Base-by-base conservation (phyloP, 2,329 filamentous ascomycete genomes). In the Rhynchosporium secalis region DNA sequence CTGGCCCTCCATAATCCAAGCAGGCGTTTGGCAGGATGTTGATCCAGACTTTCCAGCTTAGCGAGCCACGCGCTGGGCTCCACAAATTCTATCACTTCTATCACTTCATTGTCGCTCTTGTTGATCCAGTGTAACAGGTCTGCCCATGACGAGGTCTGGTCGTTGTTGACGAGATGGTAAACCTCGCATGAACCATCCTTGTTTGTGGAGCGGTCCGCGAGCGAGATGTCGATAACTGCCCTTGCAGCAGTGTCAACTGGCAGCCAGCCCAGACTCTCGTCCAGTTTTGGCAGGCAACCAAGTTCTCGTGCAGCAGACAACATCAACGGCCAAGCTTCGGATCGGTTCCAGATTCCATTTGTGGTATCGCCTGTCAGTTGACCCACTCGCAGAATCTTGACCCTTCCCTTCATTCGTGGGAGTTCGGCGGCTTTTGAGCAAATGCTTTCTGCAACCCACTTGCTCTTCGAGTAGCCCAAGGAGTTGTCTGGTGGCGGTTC, bases 381-480 rank as follows among this genome's bases (percentile, higher is more conserved):
- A 3, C 80, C 80, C 36, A 71, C 64, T 31, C 66, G 57, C 0
- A 68, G 38, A 48, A 68, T 49, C 10, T 57, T 65, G 0, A 68
- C 41, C 28, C 46, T 58, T 48, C 62, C 62, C 12, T 54, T 59
- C 40, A 56, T 52, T 15, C 72, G 60, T 51, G 29, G 8, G n/a
- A 15, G 13, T 1, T 28, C 20, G 72, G 70, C 15, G 3, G 79
- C 79, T 5, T 74, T 68, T 0, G 75, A 67, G 65, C 82, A 85
- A 9, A 85, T 79, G 20, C 75, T 75, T 73, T 86, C 84, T 1
- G 82, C 83, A 1, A 85, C 81, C 83, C 83, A 85, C 73, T 84
- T 81, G 0, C 81, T 85, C 33, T 77, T 77, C 1, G 81, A 79
- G 66, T 86, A 86, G 4, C 84, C 84, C 4, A 84, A 74, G 0